These are phyloP conservation scores for Lotmaria passim DNA, from an alignment of 208 protist genomes.

Conservation along the genomic window DNA sequence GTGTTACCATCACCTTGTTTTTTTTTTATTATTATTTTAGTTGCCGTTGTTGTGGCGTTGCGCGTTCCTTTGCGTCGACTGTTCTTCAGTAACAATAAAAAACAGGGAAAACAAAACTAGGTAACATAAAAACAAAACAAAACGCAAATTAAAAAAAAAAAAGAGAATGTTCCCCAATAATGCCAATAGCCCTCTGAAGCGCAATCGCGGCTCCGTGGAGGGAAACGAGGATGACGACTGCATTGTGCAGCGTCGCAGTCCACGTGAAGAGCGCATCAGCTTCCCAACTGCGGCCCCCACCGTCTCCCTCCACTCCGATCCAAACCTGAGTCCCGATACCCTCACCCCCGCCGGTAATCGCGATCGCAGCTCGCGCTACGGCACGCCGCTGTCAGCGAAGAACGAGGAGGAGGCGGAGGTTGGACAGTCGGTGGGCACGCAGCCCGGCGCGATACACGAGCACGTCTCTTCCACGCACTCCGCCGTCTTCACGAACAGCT, in stretches of 20 bases:
- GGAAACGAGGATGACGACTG: constrained; percentile 12
- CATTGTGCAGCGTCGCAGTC: constrained; percentile 9
- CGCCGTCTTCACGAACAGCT: constrained; percentile 27
- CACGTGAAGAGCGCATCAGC: constrained; percentile 11
- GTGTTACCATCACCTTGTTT: too few relatives aligned
- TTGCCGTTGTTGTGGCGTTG: too few relatives aligned
- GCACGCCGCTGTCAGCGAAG: constrained; percentile 14
- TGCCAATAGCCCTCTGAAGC: constrained; percentile 32
- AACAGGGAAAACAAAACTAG: neutral
- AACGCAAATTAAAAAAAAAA: neutral
- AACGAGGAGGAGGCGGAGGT: constrained; percentile 21
- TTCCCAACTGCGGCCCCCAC: constrained; percentile 3
- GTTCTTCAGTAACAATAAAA: too few relatives aligned
- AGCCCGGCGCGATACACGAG: neutral
- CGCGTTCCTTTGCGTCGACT: too few relatives aligned
- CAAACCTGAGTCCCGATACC: constrained; percentile 3
- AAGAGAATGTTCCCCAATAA: constrained; percentile 15
- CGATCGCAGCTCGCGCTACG: constrained; percentile 28
- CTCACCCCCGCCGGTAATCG: neutral
- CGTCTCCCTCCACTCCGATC: constrained; percentile 10
- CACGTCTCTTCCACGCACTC: constrained; percentile 23
- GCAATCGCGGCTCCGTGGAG: constrained; percentile 16
- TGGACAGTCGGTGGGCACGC: neutral
- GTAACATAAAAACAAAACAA: neutral
- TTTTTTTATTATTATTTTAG: too few relatives aligned